Evolutionary conservation across 2,329 filamentous ascomycete genomes (phyloP), one percentile per base, ranked within the genome.

Genomic region (Nemania serpens): DNA sequence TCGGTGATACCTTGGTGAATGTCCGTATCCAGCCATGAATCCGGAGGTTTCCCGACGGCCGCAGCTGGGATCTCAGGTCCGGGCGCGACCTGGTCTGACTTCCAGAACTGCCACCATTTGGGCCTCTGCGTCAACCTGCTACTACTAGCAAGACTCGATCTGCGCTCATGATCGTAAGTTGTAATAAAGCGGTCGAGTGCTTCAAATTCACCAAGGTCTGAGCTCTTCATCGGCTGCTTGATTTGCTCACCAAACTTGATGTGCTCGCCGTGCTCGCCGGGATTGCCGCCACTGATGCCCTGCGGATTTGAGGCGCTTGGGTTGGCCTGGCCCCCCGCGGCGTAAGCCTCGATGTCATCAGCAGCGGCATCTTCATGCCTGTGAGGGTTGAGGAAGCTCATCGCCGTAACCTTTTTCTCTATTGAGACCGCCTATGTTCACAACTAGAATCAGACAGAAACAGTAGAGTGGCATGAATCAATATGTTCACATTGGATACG

Each of bases 21-120:
- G 70, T 89, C 84, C 69, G 87, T 88, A 62, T 85, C 80, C 66
- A 90, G 79, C 85, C 84, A 89, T 11, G 88, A 84, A 5, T 87
- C 84, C 18, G 88, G 87, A 2, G 76, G 74, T 45, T 76, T 81
- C 63, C 79, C 78, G 53, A 73, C 75, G 17, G 75, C 73, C 37
- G 75, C 36, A 5, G 72, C 68, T 11, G 75, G 79, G 63, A 76
- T 75, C 47, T 70, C 45, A 15, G 25, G 75, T 29, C 69, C 73
- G 47, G 77, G 75, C 10, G 71, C 56, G 13, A 69, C 71, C 13
- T 75, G 75, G 53, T 69, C 69, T 6, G 74, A 73, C 68, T 78
- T 76, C 80, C 85, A 86, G 75, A 86, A 84, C 73, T 83, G 79
- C 79, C 82, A 88, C 77, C 82, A 86, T 62, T 81, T 80, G 70